phyloP scores from a whole-genome alignment of 176 grass and related monocot genomes.

The Carex pumila region DNA sequence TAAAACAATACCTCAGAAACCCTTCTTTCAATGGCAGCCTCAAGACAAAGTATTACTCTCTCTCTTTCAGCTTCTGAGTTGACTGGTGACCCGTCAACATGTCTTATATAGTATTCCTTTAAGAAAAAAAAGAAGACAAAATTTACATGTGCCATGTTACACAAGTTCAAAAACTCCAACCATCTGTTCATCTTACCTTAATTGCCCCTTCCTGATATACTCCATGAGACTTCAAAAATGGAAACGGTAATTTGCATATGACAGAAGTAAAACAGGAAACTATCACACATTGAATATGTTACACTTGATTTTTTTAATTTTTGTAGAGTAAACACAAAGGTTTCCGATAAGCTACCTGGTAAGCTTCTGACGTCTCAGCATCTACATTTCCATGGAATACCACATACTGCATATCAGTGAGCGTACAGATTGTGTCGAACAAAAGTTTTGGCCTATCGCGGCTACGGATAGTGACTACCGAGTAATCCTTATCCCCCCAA shows the following conservation, averaged over 20 bases:
- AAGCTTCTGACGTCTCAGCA: constrained; percentile 61
- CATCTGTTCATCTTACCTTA: not conserved
- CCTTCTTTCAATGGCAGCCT: constrained; percentile 88
- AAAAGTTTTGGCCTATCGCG: constrained; percentile 87
- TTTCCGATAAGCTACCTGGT: constrained; percentile 48
- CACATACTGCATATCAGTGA: constrained; percentile 97
- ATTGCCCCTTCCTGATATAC: not conserved
- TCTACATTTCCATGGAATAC: constrained; percentile 89
- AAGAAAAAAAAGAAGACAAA: constrained; percentile 15
- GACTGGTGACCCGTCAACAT: constrained; percentile 73
- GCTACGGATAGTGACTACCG: constrained; percentile 76
- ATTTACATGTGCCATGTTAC: constrained; percentile 14
- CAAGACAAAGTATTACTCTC: constrained; percentile 74
- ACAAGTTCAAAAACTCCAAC: not conserved
- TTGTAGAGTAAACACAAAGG: not conserved
- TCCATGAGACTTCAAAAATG: not conserved
- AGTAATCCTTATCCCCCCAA: constrained; percentile 84
- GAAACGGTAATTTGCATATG: not conserved
- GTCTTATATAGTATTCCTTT: constrained; percentile 84
- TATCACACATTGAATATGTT: not conserved
- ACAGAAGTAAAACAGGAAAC: not conserved
- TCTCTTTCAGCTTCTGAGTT: constrained; percentile 83
- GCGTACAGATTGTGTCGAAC: constrained; percentile 82
- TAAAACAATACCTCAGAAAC: constrained; percentile 66
- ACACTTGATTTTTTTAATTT: not conserved